Conservation (phyloP, 176 grass and related monocot species). For the Cymbopogon citratus region DNA sequence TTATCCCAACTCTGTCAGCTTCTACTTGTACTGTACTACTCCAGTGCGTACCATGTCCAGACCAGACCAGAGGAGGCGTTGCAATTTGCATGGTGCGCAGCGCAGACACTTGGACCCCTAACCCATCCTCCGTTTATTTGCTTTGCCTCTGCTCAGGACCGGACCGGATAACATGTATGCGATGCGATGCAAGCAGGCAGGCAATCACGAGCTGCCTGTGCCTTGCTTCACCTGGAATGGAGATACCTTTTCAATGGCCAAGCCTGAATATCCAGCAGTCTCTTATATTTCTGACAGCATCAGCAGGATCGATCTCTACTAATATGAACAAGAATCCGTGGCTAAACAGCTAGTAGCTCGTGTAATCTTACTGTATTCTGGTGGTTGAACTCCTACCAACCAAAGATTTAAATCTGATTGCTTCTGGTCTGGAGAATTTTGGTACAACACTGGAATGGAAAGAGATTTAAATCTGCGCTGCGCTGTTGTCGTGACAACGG, state of each 20-base stretch:
- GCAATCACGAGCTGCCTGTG: not conserved
- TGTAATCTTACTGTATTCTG: too few species aligned
- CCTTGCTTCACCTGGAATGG: too few species aligned
- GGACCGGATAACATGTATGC: not conserved
- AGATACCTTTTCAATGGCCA: not conserved
- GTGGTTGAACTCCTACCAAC: too few species aligned
- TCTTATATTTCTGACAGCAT: not conserved
- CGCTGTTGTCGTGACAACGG: too few species aligned
- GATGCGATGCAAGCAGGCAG: not conserved
- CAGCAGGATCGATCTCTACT: not conserved
- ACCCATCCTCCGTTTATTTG: conserved; percentile 30
- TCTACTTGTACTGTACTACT: not conserved
- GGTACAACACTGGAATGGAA: not conserved
- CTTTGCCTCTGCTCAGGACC: not conserved
- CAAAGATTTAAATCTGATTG: too few species aligned
- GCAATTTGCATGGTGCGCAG: conserved; percentile 31
- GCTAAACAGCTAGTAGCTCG: too few species aligned
- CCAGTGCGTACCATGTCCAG: not conserved
- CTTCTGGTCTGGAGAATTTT: not conserved
- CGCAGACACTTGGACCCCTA: conserved; percentile 35
- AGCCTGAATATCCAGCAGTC: not conserved
- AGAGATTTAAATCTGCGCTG: too few species aligned
- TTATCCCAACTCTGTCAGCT: conserved; percentile 11
- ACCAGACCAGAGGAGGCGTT: not conserved
- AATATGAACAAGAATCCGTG: not conserved